Percentiles rank a stretch among this genome's conserved stretches.
Evolutionary conservation across 1,284 basidiomycete genomes (phyloP).

Genomic region (Ganoderma lingzhi): DNA sequence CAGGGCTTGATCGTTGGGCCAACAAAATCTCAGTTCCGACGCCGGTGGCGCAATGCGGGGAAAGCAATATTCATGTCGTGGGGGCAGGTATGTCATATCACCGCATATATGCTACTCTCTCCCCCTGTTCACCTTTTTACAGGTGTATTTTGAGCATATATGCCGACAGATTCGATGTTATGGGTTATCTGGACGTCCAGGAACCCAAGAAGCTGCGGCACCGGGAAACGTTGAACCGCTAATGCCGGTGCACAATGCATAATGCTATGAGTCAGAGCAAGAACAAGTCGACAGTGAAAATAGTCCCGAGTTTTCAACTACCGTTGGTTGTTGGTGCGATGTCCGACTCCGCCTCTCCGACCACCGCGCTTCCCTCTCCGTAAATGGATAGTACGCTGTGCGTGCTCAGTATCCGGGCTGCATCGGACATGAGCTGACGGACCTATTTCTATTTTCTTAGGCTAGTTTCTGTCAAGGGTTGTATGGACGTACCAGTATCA

Average conservation of each 20-base stretch:
- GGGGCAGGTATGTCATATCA: neutral
- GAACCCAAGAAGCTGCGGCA: neutral
- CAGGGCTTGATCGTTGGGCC: neutral
- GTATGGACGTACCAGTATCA: neutral
- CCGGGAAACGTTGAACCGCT: neutral
- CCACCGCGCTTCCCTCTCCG: neutral
- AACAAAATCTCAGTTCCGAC: neutral
- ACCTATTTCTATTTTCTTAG: neutral
- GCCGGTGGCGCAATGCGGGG: neutral
- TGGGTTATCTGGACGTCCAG: neutral
- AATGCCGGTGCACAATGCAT: neutral
- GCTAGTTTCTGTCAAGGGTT: neutral
- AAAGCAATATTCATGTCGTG: neutral
- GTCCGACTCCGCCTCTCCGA: neutral
- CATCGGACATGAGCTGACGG: neutral
- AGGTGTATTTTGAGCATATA: neutral
- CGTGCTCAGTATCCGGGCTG: neutral
- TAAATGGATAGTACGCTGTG: neutral
- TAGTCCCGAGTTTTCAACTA: neutral
- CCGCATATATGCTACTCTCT: neutral
- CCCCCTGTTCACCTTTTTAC: neutral
- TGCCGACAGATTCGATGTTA: neutral
- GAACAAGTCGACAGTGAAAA: neutral
- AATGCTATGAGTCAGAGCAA: neutral
- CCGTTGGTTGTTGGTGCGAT: neutral